Conservation (phyloP, 2,329 filamentous ascomycete genomes). For the Hirsutella rhossiliensis region DNA sequence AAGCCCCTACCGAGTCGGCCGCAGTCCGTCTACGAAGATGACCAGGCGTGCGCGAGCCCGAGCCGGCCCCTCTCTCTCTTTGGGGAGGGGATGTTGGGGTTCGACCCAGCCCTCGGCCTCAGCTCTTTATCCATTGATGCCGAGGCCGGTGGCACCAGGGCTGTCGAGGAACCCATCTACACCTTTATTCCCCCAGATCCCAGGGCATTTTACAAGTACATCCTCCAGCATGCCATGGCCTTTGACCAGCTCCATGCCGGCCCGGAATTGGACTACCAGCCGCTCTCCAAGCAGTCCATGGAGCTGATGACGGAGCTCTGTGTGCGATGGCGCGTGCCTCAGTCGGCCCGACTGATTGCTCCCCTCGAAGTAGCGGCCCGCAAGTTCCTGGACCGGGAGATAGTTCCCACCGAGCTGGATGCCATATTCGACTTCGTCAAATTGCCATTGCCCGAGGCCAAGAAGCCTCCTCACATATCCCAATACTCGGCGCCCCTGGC, state of each 20-base stretch:
- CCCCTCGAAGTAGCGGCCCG: conserved; percentile 76
- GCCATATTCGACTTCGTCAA: conserved; percentile 75
- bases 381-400: conserved; percentile 75
- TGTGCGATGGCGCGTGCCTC: conserved; percentile 79
- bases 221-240: conserved; percentile 64
- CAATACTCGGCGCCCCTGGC: conserved; percentile 35
- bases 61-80: conserved; percentile 37
- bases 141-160: conserved; percentile 33
- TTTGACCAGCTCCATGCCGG: conserved; percentile 48
- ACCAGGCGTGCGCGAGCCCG: conserved; percentile 40
- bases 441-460: conserved; percentile 52
- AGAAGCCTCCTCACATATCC: conserved; percentile 47
- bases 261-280: conserved; percentile 33
- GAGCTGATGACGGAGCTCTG: conserved; percentile 80
- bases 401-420: conserved; percentile 72
- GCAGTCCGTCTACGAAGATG: conserved; percentile 31
- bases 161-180: conserved; percentile 56
- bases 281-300: conserved; percentile 64
- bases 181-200: conserved; percentile 84
- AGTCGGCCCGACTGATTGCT: conserved; percentile 65
- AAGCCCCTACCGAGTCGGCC: conserved; percentile 42
- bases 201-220: conserved; percentile 69
- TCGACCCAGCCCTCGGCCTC: conserved; percentile 59
- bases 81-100: conserved; percentile 27
- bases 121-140: conserved; percentile 51